Percentiles rank a stretch among this genome's conserved stretches.
phyloP scores from a whole-genome alignment of 352 stramenopile species.

The Aphanomyces cochlioides region DNA sequence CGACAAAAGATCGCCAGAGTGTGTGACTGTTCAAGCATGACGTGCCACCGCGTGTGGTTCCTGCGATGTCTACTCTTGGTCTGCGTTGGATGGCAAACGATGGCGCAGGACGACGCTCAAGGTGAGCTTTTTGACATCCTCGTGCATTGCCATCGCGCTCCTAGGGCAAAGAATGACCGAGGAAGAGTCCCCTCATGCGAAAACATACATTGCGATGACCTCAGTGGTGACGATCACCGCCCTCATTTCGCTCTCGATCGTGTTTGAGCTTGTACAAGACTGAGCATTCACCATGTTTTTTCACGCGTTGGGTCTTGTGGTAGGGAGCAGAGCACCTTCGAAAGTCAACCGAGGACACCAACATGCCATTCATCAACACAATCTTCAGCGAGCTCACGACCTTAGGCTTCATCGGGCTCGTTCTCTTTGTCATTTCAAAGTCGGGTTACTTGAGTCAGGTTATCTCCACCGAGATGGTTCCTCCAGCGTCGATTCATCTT shows the following conservation, averaged over 20 bases:
- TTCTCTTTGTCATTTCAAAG: constrained; percentile 65
- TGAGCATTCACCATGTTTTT: neutral
- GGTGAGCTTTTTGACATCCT: too few relatives aligned
- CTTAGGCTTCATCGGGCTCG: constrained; percentile 60
- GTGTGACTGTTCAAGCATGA: too few relatives aligned
- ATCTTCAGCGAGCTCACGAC: constrained; percentile 69
- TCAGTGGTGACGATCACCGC: constrained; percentile 52
- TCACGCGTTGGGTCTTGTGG: neutral
- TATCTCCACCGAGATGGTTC: neutral
- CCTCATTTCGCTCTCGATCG: constrained; percentile 58
- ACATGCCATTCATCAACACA: constrained; percentile 69
- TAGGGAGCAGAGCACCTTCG: constrained; percentile 41
- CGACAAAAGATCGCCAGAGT: too few relatives aligned
- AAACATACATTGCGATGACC: constrained; percentile 36
- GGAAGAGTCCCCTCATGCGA: neutral
- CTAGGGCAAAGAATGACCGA: neutral
- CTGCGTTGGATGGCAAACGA: too few relatives aligned
- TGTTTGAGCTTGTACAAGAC: constrained; percentile 47
- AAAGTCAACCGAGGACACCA: constrained; percentile 60
- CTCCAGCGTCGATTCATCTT: neutral
- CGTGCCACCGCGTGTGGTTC: too few relatives aligned
- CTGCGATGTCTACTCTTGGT: too few relatives aligned
- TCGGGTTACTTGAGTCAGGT: constrained; percentile 29
- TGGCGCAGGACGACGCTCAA: too few relatives aligned
- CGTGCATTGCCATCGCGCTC: too few relatives aligned